phyloP scores from a whole-genome alignment of 1,139 yeast genomes.

The Taphrina wiesneri region DNA sequence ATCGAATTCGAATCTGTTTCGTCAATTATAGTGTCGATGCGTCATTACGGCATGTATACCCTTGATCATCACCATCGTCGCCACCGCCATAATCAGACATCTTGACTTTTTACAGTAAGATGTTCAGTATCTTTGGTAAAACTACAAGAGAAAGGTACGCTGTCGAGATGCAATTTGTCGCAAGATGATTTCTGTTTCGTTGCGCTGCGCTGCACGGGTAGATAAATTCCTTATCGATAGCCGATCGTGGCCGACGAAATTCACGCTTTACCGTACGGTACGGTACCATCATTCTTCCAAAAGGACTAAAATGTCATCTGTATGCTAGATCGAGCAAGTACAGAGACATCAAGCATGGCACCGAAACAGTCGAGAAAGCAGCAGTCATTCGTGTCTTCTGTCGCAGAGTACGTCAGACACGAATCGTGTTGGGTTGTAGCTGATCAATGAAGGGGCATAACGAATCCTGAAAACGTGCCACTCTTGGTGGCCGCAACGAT shows the following conservation, averaged over 20 bases:
- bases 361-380: conserved; percentile 24
- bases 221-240: conserved; percentile 3
- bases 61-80: conserved; percentile 46
- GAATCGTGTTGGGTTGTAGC: too few relatives aligned
- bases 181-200: background rate
- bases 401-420: conserved; percentile 7
- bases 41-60: background rate
- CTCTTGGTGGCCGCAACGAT: conserved; percentile 27
- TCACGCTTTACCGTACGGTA: background rate
- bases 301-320: background rate
- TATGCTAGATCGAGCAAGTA: background rate
- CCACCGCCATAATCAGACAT: conserved; percentile 57
- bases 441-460: conserved; percentile 14
- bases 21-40: background rate
- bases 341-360: conserved; percentile 10
- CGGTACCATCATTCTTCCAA: too few relatives aligned
- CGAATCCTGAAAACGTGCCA: conserved; percentile 26
- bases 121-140: too few relatives aligned
- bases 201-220: background rate
- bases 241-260: background rate
- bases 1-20: conserved; percentile 37
- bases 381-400: conserved; percentile 17
- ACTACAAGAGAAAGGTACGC: background rate
- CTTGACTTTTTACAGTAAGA: background rate
- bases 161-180: background rate